phyloP scores from a whole-genome alignment of 75 land plant genomes.

The Gnetum montanum region DNA sequence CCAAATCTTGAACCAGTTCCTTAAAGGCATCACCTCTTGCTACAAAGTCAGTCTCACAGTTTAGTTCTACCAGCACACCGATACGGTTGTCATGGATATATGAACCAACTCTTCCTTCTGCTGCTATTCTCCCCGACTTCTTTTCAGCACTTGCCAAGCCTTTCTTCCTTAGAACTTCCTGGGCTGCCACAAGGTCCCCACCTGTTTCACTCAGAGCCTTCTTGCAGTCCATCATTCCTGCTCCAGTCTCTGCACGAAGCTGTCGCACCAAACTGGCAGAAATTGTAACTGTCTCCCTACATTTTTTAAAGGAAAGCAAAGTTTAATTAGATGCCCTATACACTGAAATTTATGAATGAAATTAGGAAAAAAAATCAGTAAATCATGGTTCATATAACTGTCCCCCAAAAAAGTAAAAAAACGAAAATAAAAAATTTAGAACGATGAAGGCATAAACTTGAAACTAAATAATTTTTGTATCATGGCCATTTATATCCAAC shows the following conservation, averaged over 20 bases:
- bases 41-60: conserved; percentile 95
- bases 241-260: conserved; percentile 93
- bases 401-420: background rate
- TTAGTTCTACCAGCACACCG: conserved; percentile 82
- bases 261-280: conserved; percentile 85
- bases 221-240: conserved; percentile 99
- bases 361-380: background rate
- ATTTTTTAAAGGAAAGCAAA: conserved; percentile 10
- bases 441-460: background rate
- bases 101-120: conserved; percentile 79
- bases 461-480: no score
- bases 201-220: conserved; percentile 79
- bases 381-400: background rate
- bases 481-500: no score
- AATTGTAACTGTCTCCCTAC: conserved; percentile 33
- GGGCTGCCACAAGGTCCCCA: conserved; percentile 79
- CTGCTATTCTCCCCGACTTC: conserved; percentile 76
- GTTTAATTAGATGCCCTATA: background rate
- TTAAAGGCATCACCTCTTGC: conserved; percentile 73
- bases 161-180: conserved; percentile 82
- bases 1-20: conserved; percentile 79
- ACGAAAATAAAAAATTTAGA: background rate
- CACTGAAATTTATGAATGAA: no score
- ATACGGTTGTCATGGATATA: conserved; percentile 90
- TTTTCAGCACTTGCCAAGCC: conserved; percentile 90